Base-by-base conservation (phyloP, 169 alveolate genomes). In the Plasmodium sp. region DNA sequence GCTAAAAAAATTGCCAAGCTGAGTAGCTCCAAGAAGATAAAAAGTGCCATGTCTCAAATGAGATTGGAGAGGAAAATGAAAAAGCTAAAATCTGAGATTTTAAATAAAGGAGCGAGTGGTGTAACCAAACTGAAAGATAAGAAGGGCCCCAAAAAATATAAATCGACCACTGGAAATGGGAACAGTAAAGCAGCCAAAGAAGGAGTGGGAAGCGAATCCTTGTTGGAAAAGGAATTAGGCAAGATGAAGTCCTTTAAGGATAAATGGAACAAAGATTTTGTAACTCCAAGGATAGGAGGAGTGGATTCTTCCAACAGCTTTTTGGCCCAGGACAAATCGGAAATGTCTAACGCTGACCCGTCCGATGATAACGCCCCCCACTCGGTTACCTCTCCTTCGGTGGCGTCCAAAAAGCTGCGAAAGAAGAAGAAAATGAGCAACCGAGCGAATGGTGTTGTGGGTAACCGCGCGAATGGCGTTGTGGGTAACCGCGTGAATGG, bases 231-330 rank as follows among this genome's bases (percentile, higher is more conserved):
- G 22, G 84, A 39, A 51, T 74, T 75, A 34, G 33, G 48, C 7
- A 85, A 85, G 75, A 85, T 73, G 34, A 85, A 77, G 67, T 41
- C 93, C 33, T 48, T 33, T 74, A 85, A 85, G 67, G 93, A 77
- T 74, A 85, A 85, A 85, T 67, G 92, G 82, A 74, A 85, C 34
- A 85, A 51, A 41, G 71, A 85, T 54, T 85, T 75, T 67, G 54
- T 74, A 41, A 85, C 93, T 14, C 93, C 93, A 85, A 85, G 93
- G 62, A 85, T 85, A 51, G 93, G 93, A 74, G 93, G 93, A 12
- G 6, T 36, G 18, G 80, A 75, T 22, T 51, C 39, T 12, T 48
- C 48, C 5, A 77, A 51, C 48, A 85, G 56, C 18, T 62, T 18
- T 62, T 62, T 48, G 10, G 36, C 81, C 16, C 39, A 85, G 51